Conservation (phyloP, 2,329 filamentous ascomycete genomes). For the Talaromyces piceae region DNA sequence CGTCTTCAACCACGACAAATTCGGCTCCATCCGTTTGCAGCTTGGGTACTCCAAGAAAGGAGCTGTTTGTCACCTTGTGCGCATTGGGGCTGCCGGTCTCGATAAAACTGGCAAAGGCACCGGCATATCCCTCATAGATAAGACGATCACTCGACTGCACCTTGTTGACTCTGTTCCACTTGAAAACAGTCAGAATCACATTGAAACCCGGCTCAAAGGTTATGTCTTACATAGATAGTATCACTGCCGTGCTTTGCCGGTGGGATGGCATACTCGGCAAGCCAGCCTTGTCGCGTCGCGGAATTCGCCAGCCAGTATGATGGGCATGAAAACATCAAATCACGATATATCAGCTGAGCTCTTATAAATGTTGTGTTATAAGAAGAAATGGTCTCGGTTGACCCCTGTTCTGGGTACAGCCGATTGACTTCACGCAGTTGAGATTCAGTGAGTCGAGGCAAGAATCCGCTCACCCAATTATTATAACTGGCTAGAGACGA, state of each 20-base stretch:
- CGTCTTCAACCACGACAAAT: neutral
- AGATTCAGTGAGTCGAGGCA: slow-evolving; percentile 40
- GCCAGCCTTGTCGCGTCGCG: slow-evolving; percentile 41
- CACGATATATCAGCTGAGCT: slow-evolving; percentile 52
- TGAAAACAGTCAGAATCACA: neutral
- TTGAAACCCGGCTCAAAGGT: neutral
- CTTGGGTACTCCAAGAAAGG: neutral
- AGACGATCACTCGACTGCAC: slow-evolving; percentile 46
- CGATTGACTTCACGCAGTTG: slow-evolving; percentile 36
- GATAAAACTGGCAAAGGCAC: slow-evolving; percentile 55
- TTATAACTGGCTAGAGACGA: slow-evolving; percentile 44
- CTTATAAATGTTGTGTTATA: slow-evolving; percentile 48
- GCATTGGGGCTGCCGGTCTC: slow-evolving; percentile 52
- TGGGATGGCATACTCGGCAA: slow-evolving; percentile 53
- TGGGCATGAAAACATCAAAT: slow-evolving; percentile 54
- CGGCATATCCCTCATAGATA: slow-evolving; percentile 51
- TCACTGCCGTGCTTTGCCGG: slow-evolving; percentile 55
- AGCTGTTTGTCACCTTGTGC: slow-evolving; percentile 44
- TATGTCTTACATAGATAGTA: slow-evolving; percentile 44
- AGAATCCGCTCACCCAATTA: slow-evolving; percentile 47
- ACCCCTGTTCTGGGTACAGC: slow-evolving; percentile 44
- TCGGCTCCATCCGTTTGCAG: neutral
- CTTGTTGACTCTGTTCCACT: slow-evolving; percentile 52
- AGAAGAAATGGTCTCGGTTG: slow-evolving; percentile 38
- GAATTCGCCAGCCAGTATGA: slow-evolving; percentile 49